Evolutionary conservation across 192 early-diverging fungal genomes (phyloP).

Genomic region (Linnemannia schmuckeri): DNA sequence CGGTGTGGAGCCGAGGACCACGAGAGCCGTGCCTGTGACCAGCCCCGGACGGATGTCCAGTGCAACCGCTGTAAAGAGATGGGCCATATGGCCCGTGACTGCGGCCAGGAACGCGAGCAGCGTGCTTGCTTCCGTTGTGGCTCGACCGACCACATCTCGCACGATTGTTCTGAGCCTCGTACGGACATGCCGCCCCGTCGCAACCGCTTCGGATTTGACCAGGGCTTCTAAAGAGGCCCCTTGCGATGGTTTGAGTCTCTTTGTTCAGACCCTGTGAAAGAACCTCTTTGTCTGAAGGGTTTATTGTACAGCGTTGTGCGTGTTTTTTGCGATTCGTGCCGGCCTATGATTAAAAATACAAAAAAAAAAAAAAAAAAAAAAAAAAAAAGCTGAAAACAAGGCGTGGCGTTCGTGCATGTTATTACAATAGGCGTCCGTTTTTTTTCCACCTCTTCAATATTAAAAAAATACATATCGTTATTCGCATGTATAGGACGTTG

Average conservation of each 20-base stretch:
- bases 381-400: background rate
- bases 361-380: background rate
- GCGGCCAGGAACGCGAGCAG: background rate
- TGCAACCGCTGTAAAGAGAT: slow-evolving; percentile 48
- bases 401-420: background rate
- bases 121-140: slow-evolving; percentile 37
- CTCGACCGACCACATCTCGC: slow-evolving; percentile 58
- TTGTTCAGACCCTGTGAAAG: background rate
- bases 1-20: slow-evolving; percentile 48
- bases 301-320: background rate
- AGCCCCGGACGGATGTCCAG: slow-evolving; percentile 11
- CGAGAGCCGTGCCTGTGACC: background rate
- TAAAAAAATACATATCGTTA: background rate
- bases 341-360: background rate
- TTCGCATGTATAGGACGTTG: background rate
- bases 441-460: background rate
- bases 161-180: slow-evolving; percentile 51
- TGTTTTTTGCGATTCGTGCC: background rate
- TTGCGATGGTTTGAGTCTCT: background rate
- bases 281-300: background rate
- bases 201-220: slow-evolving; percentile 11
- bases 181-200: slow-evolving; percentile 1
- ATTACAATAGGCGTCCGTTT: background rate
- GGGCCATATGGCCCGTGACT: slow-evolving; percentile 55
- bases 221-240: background rate